phyloP scores from a whole-genome alignment of 1,139 yeast species.

The Candida freyschussii region DNA sequence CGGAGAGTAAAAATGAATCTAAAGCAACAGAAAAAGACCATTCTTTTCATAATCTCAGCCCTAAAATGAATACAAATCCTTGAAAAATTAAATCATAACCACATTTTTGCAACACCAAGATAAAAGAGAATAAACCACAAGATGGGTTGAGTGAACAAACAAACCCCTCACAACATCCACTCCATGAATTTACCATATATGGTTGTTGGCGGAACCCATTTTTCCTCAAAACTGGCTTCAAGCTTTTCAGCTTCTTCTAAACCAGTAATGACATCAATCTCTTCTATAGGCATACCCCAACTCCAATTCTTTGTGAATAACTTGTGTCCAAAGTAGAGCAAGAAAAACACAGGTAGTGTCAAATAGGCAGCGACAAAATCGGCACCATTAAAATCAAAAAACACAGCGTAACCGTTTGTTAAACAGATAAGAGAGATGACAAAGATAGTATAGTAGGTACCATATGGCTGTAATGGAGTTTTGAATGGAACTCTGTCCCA shows the following conservation, averaged over 20 bases:
- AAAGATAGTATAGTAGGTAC: slow-evolving; percentile 53
- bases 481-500: slow-evolving; percentile 29
- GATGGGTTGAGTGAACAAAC: too few species aligned
- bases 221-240: slow-evolving; percentile 17
- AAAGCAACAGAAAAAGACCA: too few species aligned
- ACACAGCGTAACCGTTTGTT: slow-evolving; percentile 65
- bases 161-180: slow-evolving; percentile 15
- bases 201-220: slow-evolving; percentile 8
- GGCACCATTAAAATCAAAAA: slow-evolving; percentile 57
- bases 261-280: slow-evolving; percentile 52
- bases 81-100: too few species aligned
- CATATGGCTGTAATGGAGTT: slow-evolving; percentile 52
- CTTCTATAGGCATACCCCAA: slow-evolving; percentile 33
- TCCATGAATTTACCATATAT: slow-evolving; percentile 16
- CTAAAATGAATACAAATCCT: too few species aligned
- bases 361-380: slow-evolving; percentile 65
- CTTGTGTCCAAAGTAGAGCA: slow-evolving; percentile 54
- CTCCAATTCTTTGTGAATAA: slow-evolving; percentile 45
- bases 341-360: slow-evolving; percentile 61
- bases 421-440: slow-evolving; percentile 38
- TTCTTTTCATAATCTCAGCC: too few species aligned
- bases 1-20: too few species aligned
- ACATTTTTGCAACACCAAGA: background rate
- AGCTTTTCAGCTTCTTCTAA: slow-evolving; percentile 45
- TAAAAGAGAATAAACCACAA: too few species aligned